Base-by-base conservation (phyloP, 1,284 basidiomycete genomes). In the Termitomyces sp. region DNA sequence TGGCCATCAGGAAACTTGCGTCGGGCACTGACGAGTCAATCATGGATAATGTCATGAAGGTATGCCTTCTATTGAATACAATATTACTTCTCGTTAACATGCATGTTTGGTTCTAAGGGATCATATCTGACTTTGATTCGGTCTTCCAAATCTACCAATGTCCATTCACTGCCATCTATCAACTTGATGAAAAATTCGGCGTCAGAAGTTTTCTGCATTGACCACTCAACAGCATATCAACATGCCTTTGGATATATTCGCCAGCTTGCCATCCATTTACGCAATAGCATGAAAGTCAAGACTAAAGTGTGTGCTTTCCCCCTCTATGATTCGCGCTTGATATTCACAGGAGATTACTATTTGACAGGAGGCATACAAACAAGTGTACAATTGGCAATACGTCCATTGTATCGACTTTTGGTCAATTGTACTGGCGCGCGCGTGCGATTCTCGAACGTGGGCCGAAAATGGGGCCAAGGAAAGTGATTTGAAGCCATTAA, bases 181-280 rank as follows among this genome's bases (percentile, higher is more conserved):
- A 97, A 92, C 64, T 73, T 99, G 39, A 97, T 98, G 93, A 99
- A 99, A 72, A 98, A 99, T 71, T 91, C 93, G 2, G 95, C 95
- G 0, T 88, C 89, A 0, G 94, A 97, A 68, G 77, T 99, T 1
- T 99, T 91, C 73, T 87, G 86, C 59, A 72, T 95, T 46, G 78
- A 89, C 61, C 86, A 85, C 56, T 76, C 79, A 9, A 70, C 78
- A 3, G 80, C 91, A 11, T 99, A 99, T 71, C 94, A 95, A 61
- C 94, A 97, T 63, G 93, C 94, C 1, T 99, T 99, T 73, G 88
- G 89, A 11, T 99, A 96, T 69, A 96, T 99, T 61, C 86, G 97
- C 35, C 94, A 97, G 70, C 82, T 99, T 37, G 97, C 96, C 1
- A 91, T 98, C 56, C 91, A 93, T 65, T 75, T 99, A 47, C 77